These are phyloP conservation scores for Akanthomyces dipterigenus DNA, from an alignment of 2,329 filamentous ascomycete species.

Conservation along the genomic window DNA sequence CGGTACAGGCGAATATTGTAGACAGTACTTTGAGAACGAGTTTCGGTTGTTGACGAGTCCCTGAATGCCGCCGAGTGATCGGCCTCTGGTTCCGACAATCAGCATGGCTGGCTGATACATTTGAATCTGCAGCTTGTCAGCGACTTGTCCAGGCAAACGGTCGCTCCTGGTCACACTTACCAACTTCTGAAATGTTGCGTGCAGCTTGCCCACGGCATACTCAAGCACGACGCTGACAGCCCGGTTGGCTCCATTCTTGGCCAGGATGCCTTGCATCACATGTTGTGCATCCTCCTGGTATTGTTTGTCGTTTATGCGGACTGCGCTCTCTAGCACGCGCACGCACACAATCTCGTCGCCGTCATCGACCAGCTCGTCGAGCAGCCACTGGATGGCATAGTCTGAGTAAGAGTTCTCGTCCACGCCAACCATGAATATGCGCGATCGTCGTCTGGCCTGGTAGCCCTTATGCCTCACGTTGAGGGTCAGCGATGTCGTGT, in stretches of 20 bases:
- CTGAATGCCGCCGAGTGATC: conserved; percentile 79
- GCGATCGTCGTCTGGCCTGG: conserved; percentile 69
- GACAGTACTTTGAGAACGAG: conserved; percentile 88
- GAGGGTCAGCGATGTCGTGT: conserved; percentile 66
- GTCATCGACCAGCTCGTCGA: conserved; percentile 87
- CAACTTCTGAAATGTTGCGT: conserved; percentile 84
- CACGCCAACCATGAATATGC: conserved; percentile 85
- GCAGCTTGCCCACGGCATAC: conserved; percentile 81
- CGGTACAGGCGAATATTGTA: conserved; percentile 87
- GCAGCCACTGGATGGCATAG: conserved; percentile 84
- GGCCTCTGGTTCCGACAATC: conserved; percentile 80
- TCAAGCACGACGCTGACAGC: conserved; percentile 82
- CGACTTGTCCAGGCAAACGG: not conserved
- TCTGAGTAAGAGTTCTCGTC: conserved; percentile 90
- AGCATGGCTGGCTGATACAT: conserved; percentile 89
- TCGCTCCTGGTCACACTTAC: conserved; percentile 41
- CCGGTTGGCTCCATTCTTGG: conserved; percentile 71
- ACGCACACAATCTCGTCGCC: conserved; percentile 91
- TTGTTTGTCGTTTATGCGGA: conserved; percentile 59
- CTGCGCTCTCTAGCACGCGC: conserved; percentile 77
- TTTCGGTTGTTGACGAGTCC: conserved; percentile 71
- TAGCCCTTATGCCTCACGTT: conserved; percentile 84
- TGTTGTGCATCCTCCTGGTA: conserved; percentile 72
- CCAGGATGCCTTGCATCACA: conserved; percentile 68
- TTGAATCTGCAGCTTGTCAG: conserved; percentile 56